Evolutionary conservation across 2,329 filamentous ascomycete genomes (phyloP), one percentile per base, ranked within the genome.

Genomic region (Davidsoniella neocaledoniae): DNA sequence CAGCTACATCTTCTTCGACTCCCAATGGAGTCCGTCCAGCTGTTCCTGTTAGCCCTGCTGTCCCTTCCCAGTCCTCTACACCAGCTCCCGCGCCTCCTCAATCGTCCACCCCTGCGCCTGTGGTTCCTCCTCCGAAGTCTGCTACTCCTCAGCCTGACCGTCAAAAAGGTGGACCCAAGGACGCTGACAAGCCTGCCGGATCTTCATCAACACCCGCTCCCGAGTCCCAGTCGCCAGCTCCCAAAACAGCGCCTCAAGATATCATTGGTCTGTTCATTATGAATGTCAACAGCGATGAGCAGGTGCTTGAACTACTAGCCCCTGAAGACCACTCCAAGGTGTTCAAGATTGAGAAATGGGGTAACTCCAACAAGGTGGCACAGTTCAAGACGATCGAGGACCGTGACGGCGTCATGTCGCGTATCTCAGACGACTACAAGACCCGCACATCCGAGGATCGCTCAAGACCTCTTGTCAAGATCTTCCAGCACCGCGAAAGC

Each of bases 261-360:
- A 86, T 82, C 57, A 81, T 86, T 58, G 90, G 85, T 45, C 75
- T 98, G 17, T 98, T 95, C 64, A 80, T 98, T 54, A 85, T 84
- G 68, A 88, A 88, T 59, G 79, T 88, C 19, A 84, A 80, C 58
- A 83, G 76, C 49, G 85, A 90, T 56, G 85, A 94, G 29, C 84
- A 88, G 54, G 82, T 86, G 37, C 81, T 82, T 51, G 80, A 85
- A 33, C 71, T 94, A 21, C 90, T 98, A 61, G 71, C 77, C 1
- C 80, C 91, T 10, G 85, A 94, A 58, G 86, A 95, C 61, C 81
- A 78, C 61, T 62, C 75, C 29, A 95, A 93, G 68, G 86, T 95
- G 56, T 65, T 77, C 49, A 81, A 80, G 65, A 72, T 90, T 46
- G 81, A 86, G 59, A 88, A 86, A 66, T 84, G 79, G 69, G 81